Evolutionary conservation across 2,329 filamentous ascomycete species (phyloP), one percentile per base, ranked within the genome.

Genomic region (Fusarium sp.): DNA sequence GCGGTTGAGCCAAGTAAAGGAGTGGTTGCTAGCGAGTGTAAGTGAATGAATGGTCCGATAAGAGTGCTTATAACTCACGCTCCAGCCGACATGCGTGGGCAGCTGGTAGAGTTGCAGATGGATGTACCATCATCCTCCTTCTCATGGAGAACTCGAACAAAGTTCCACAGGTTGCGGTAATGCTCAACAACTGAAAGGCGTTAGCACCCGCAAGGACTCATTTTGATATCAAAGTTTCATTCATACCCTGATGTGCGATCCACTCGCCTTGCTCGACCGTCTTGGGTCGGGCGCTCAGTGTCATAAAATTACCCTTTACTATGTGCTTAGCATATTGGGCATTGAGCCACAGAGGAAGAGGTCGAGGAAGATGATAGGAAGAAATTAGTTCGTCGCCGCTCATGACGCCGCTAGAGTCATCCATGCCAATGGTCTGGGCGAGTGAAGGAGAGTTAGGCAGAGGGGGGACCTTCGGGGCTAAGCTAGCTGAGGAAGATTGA

Each of bases 281-380:
- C 85, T 95, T 95, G 31, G 95, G 95, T 80, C 95, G 93, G 55
- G 94, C 94, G 77, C 95, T 97, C 70, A 98, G 84, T n/a, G 95
- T 98, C 92, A 97, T 94, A 80, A 98, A 98, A 84, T 98, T 98
- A 62, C 95, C 95, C 86, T 96, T 97, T 79, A 98, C 95, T 74
- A 97, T 97, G 79, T 97, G 91, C 80, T 92, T 93, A 63, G 93
- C 92, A 79, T 93, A 92, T 72, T 90, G 85, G 56, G 92, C 88
- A 78, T 93, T 92, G 77, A 94, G 89, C 90, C 93, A 94, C 49
- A 77, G 70, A 44, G 93, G 93, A 66, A 90, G 84, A 36, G 89
- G 88, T 44, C 89, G 87, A 65, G 91, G 91, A 66, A 93, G 85
- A 75, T 91, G 89, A 78, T 91, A 91, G 17, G 85, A 84, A 74